Conservation (phyloP, 140 eudicot genomes). For the Senecio squalidus region DNA sequence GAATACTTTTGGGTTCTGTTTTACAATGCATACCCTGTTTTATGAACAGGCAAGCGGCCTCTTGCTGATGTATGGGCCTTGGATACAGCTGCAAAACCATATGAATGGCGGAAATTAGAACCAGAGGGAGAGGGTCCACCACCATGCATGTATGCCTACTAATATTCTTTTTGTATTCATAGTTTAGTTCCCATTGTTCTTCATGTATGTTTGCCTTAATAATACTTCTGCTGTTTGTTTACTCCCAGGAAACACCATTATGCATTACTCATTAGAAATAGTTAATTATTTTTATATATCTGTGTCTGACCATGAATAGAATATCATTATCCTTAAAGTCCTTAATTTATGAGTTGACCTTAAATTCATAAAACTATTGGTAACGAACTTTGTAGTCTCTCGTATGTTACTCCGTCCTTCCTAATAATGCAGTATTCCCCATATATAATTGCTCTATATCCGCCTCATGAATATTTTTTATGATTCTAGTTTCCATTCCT, state of each 20-base stretch:
- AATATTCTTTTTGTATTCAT: conserved; percentile 1
- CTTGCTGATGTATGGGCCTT: conserved; percentile 99
- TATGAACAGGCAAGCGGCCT: conserved; percentile 76
- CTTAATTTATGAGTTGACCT: background rate
- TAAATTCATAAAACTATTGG: conserved; percentile 3
- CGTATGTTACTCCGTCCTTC: too few relatives aligned
- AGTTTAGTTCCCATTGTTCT: background rate
- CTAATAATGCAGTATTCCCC: background rate
- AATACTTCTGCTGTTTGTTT: background rate
- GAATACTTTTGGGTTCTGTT: conserved; percentile 11
- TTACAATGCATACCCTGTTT: conserved; percentile 10
- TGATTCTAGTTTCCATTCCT: conserved; percentile 8
- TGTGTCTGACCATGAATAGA: conserved; percentile 10
- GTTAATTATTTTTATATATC: background rate
- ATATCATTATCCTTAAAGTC: conserved; percentile 5
- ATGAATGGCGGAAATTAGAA: conserved; percentile 97
- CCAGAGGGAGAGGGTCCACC: conserved; percentile 99
- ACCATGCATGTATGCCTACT: conserved; percentile 82
- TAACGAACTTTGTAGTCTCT: too few relatives aligned
- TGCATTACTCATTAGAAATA: background rate
- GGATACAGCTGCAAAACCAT: conserved; percentile 99
- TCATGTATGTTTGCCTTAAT: conserved; percentile 6
- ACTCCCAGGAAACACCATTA: background rate
- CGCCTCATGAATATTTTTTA: background rate
- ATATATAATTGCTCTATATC: background rate